phyloP scores from a whole-genome alignment of 176 grass and related monocot species.

The Rhynchospora pubera region DNA sequence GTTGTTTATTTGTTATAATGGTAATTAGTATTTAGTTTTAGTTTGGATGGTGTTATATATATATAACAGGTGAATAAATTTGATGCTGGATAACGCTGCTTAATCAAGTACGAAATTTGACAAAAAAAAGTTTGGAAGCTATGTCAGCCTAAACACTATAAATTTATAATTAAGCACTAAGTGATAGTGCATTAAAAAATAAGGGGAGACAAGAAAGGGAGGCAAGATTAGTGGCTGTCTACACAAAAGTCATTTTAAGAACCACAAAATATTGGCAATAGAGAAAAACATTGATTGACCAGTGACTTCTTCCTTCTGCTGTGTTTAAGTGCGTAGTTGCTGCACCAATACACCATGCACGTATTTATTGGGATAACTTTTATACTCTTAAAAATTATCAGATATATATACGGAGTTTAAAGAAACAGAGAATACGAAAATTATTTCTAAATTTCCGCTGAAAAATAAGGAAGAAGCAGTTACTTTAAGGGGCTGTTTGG shows the following conservation, averaged over 20 bases:
- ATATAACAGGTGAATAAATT: background rate
- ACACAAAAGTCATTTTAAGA: background rate
- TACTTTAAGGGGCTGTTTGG: no score
- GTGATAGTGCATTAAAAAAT: background rate
- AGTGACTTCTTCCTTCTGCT: background rate
- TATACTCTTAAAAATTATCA: background rate
- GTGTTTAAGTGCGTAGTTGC: background rate
- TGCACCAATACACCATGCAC: background rate
- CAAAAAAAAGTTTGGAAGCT: background rate
- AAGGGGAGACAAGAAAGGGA: background rate
- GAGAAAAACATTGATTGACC: background rate
- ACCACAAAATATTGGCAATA: background rate
- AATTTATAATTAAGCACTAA: background rate
- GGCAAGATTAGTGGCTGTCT: conserved; percentile 4
- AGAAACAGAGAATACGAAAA: background rate
- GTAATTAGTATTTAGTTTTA: background rate
- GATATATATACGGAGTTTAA: background rate
- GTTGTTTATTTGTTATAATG: background rate
- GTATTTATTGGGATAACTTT: background rate
- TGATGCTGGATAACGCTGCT: background rate
- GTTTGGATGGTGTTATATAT: background rate
- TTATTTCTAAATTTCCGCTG: background rate
- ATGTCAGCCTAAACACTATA: background rate
- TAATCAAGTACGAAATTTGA: background rate
- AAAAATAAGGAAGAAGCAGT: background rate